Percentiles rank a stretch among this genome's conserved stretches.
These are phyloP conservation scores for Colletotrichum musae DNA, from an alignment of 2,329 filamentous ascomycete species.

Conservation along the genomic window DNA sequence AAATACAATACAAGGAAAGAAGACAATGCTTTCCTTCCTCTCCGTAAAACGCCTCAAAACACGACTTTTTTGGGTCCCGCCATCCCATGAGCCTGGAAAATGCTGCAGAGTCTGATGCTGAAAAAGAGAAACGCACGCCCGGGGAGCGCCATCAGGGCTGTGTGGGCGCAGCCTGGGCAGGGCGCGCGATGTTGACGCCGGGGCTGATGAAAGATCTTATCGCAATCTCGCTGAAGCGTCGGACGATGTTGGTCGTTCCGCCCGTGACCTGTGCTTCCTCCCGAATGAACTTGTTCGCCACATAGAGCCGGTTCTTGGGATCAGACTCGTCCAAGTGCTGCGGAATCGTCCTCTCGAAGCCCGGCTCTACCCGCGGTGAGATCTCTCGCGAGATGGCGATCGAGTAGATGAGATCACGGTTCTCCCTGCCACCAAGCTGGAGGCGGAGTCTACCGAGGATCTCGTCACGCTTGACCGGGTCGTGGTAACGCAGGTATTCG, in stretches of 20 bases:
- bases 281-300: slow-evolving; percentile 79
- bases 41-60: slow-evolving; percentile 29
- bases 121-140: slow-evolving; percentile 5
- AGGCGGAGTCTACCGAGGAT: slow-evolving; percentile 76
- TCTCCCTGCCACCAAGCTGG: slow-evolving; percentile 85
- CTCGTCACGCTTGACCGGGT: slow-evolving; percentile 73
- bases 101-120: slow-evolving; percentile 31
- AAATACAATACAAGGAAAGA: slow-evolving; percentile 21
- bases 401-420: slow-evolving; percentile 91
- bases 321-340: slow-evolving; percentile 77
- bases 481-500: slow-evolving; percentile 73
- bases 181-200: slow-evolving; percentile 59
- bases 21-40: slow-evolving; percentile 34
- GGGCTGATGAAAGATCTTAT: slow-evolving; percentile 71
- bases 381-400: slow-evolving; percentile 85
- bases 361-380: slow-evolving; percentile 74
- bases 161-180: slow-evolving; percentile 43
- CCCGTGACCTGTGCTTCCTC: slow-evolving; percentile 74
- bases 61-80: slow-evolving; percentile 8
- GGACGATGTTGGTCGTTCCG: slow-evolving; percentile 82
- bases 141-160: slow-evolving; percentile 15
- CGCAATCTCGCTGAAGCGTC: slow-evolving; percentile 78
- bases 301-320: slow-evolving; percentile 75
- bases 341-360: slow-evolving; percentile 69
- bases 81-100: slow-evolving; percentile 29